Base-by-base conservation (phyloP, 2,329 filamentous ascomycete species). In the Diaporthe helianthi region DNA sequence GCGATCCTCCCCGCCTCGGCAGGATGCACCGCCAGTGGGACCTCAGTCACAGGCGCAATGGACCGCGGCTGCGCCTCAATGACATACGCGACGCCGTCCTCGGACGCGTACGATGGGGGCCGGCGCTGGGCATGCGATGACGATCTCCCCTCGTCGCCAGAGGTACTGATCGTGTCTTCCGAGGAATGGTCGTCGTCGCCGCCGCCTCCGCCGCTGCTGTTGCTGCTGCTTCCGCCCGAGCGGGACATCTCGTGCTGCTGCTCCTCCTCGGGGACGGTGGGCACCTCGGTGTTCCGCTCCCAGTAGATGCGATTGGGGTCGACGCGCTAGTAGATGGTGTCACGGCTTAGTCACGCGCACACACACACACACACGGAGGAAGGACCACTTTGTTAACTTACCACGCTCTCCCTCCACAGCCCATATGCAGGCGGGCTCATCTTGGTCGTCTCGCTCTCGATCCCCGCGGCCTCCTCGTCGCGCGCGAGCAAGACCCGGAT, bases 221-320 rank as follows among this genome's bases (percentile, higher is more conserved):
- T 68, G 84, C 24, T 7, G 41, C 19, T 9, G 41, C 41, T 31
- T 22, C 53, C 66, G 24, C 10, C 41, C 33, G 52, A n/a, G 19
- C 46, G 33, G 31, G 60, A 24, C 44, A 52, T 67, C 31, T 64
- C 71, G 33, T 71, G 73, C 49, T 74, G 72, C 19, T 65, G 36
- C 36, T 38, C 31, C 31, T 1, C 69, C n/a, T 29, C 69, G 24
- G 65, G 60, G 31, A 33, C 47, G 61, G 36, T 49, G 31, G 78
- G 76, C 24, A 85, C 82, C 41, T 67, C 65, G 13, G 65, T 54
- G 73, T 89, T 91, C 46, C 91, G 87, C 78, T 92, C 89, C 93
- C 93, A 97, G 77, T 92, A 93, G 31, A 97, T 84, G 17, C 93
- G 84, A 75, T 95, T 88, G 1, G 93, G 93, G 75, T 97, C 92